phyloP scores from a whole-genome alignment of 129 eudicot species.

The Flaveria linearis region DNA sequence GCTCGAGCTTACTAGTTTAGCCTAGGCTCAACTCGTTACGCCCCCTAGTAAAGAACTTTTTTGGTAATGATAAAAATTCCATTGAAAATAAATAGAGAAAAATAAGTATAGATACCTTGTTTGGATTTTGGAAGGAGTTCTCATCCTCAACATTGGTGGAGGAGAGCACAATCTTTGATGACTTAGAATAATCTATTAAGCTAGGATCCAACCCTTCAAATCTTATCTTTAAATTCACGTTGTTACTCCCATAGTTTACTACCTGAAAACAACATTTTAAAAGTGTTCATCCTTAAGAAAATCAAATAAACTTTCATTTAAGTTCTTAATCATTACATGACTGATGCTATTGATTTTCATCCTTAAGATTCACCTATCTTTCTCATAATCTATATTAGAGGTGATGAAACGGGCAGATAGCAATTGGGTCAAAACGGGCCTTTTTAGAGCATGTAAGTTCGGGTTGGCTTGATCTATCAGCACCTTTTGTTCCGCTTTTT shows the following conservation, averaged over 20 bases:
- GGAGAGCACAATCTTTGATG: conserved; percentile 53
- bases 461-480: not conserved
- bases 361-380: not conserved
- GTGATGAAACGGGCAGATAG: not conserved
- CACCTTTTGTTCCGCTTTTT: not conserved
- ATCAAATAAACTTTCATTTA: not conserved
- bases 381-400: not conserved
- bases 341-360: conserved; percentile 12
- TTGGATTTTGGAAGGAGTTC: conserved; percentile 68
- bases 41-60: too few species aligned
- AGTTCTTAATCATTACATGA: conserved; percentile 8
- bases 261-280: conserved; percentile 42
- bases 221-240: conserved; percentile 54
- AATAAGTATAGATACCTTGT: conserved; percentile 49
- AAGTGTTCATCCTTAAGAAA: not conserved
- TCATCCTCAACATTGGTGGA: conserved; percentile 69
- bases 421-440: not conserved
- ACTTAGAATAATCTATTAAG: conserved; percentile 37
- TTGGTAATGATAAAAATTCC: not conserved
- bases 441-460: not conserved
- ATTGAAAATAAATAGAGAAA: not conserved
- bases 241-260: conserved; percentile 65
- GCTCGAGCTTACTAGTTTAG: too few species aligned
- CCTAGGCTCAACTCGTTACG: too few species aligned
- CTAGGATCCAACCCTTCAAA: conserved; percentile 48